A percentile compares a stretch with the other conserved stretches of the same genome.
These are phyloP conservation scores for Naematelia encephala DNA, from an alignment of 768 basidiomycete genomes.

Conservation along the genomic window DNA sequence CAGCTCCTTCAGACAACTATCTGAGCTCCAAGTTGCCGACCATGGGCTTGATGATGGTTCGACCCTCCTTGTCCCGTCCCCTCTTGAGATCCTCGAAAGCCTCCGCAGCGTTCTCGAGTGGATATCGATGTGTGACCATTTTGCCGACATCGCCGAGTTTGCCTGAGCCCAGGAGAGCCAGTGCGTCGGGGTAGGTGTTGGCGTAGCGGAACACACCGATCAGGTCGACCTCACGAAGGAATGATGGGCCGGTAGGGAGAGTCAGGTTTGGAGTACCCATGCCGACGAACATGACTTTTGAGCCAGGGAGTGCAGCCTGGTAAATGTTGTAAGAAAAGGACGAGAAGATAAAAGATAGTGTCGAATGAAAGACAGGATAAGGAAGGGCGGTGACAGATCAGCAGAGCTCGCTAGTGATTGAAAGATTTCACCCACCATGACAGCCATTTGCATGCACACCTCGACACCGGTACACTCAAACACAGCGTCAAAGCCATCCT, in stretches of 20 bases:
- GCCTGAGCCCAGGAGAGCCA: slow-evolving; percentile 70
- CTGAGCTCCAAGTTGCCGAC: slow-evolving; percentile 52
- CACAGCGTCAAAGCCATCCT: slow-evolving; percentile 83
- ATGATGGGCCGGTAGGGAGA: slow-evolving; percentile 81
- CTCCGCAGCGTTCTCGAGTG: slow-evolving; percentile 61
- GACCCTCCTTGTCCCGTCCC: slow-evolving; percentile 74
- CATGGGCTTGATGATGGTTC: slow-evolving; percentile 86
- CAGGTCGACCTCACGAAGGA: slow-evolving; percentile 85
- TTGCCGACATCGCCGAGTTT: slow-evolving; percentile 64
- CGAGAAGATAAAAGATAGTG: no score
- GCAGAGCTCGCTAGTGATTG: neutral
- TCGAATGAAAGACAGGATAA: neutral
- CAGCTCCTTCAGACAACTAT: slow-evolving; percentile 4
- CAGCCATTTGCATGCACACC: slow-evolving; percentile 82
- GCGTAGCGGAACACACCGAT: slow-evolving; percentile 69
- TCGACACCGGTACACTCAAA: slow-evolving; percentile 96
- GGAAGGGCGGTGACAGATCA: neutral
- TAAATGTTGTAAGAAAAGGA: no score
- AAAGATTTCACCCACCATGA: slow-evolving; percentile 67
- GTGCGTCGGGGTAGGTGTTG: slow-evolving; percentile 83
- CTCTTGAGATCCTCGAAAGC: slow-evolving; percentile 79
- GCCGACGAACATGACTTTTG: slow-evolving; percentile 88
- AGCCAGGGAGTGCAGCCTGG: slow-evolving; percentile 76
- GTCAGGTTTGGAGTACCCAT: slow-evolving; percentile 85
- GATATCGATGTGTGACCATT: slow-evolving; percentile 59